Percentiles rank a stretch among this genome's conserved stretches.
These are phyloP conservation scores for Elymus sibiricus DNA, from an alignment of 176 grass and related monocot genomes.

Conservation along the genomic window DNA sequence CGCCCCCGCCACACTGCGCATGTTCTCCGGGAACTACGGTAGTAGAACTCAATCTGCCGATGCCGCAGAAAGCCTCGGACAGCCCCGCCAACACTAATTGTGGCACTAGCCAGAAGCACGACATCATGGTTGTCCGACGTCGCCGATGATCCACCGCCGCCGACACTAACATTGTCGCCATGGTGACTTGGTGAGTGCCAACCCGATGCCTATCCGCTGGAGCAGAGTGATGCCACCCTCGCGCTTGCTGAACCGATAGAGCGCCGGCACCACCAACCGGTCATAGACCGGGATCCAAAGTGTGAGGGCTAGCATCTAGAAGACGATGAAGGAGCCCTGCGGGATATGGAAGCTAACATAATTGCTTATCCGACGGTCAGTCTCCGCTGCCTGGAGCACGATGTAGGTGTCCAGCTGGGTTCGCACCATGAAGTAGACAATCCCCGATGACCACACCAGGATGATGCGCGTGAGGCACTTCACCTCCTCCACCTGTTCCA, in stretches of 20 bases:
- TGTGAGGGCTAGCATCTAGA: constrained; percentile 60
- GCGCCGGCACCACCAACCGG: constrained; percentile 37
- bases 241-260: constrained; percentile 29
- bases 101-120: constrained; percentile 48
- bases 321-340: too few species aligned
- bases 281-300: constrained; percentile 38
- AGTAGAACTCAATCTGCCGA: constrained; percentile 66
- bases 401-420: constrained; percentile 49
- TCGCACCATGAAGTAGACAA: constrained; percentile 50
- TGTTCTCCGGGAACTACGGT: too few species aligned
- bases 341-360: constrained; percentile 38
- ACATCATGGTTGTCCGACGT: constrained; percentile 5
- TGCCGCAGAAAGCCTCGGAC: constrained; percentile 53
- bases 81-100: constrained; percentile 46
- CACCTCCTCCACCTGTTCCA: constrained; percentile 78
- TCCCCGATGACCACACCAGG: constrained; percentile 54
- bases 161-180: constrained; percentile 33
- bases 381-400: constrained; percentile 63
- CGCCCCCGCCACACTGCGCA: constrained; percentile 59
- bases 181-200: constrained; percentile 30
- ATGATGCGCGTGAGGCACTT: constrained; percentile 27
- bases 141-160: constrained; percentile 43
- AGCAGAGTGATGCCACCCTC: constrained; percentile 39
- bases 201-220: constrained; percentile 28
- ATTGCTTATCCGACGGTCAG: constrained; percentile 40